Evolutionary conservation across 2,329 filamentous ascomycete genomes (phyloP).

Genomic region (Xylariaceae sp.): DNA sequence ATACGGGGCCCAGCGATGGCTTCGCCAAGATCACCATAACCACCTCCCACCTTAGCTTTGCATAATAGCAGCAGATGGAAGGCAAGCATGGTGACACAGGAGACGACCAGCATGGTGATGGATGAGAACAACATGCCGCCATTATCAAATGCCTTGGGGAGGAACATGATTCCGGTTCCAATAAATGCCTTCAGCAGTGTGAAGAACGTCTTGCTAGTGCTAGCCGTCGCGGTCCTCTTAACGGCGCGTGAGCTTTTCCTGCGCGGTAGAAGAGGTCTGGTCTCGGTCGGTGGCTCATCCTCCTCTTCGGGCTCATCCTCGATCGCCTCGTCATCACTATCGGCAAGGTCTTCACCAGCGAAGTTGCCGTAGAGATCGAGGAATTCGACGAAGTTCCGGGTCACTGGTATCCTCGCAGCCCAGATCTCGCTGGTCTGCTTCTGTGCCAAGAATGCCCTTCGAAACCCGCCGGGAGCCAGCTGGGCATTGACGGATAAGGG

Average conservation of each 20-base stretch:
- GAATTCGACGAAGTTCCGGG: conserved; percentile 70
- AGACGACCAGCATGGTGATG: conserved; percentile 61
- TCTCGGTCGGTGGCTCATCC: conserved; percentile 43
- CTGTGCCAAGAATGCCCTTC: conserved; percentile 43
- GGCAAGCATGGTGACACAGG: conserved; percentile 63
- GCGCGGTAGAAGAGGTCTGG: conserved; percentile 56
- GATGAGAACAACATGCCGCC: conserved; percentile 74
- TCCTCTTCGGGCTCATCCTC: conserved; percentile 40
- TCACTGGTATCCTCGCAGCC: conserved; percentile 52
- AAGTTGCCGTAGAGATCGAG: conserved; percentile 73
- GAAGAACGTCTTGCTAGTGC: conserved; percentile 71
- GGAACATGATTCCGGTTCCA: conserved; percentile 77
- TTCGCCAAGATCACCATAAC: conserved; percentile 71
- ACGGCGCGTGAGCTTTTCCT: conserved; percentile 46
- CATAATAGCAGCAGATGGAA: conserved; percentile 70
- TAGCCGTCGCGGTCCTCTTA: conserved; percentile 55
- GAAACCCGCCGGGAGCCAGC: conserved; percentile 44
- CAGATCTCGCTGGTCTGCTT: conserved; percentile 32
- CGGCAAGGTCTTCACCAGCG: conserved; percentile 65
- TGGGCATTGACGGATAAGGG: conserved; percentile 30
- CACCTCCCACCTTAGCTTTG: conserved; percentile 59
- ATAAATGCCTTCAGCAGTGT: conserved; percentile 76
- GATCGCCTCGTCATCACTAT: conserved; percentile 58
- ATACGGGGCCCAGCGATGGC: conserved; percentile 61
- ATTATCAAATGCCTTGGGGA: conserved; percentile 73